Evolutionary conservation across 2,329 filamentous ascomycete species (phyloP).

Genomic region (Monosporascus sp.): DNA sequence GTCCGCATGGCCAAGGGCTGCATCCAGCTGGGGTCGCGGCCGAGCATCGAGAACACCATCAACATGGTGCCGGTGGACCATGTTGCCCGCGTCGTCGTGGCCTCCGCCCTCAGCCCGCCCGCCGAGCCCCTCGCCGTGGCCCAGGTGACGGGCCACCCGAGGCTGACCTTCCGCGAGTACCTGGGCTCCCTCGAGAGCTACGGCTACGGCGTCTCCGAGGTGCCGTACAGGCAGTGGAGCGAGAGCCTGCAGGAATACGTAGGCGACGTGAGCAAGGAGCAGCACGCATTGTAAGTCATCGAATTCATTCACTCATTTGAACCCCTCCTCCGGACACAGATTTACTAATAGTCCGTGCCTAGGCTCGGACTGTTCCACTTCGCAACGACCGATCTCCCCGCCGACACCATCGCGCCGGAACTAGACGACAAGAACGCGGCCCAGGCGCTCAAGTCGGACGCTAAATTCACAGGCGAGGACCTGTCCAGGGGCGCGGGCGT

Average conservation of each 20-base stretch:
- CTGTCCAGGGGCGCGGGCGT: too few relatives aligned
- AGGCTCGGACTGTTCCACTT: background rate
- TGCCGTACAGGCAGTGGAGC: too few relatives aligned
- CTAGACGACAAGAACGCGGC: background rate
- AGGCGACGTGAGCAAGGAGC: too few relatives aligned
- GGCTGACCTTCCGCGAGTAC: too few relatives aligned
- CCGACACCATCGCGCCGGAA: background rate
- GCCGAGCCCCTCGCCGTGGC: conserved; percentile 49
- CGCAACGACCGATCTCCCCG: background rate
- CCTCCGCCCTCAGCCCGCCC: conserved; percentile 62
- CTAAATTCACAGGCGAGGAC: background rate
- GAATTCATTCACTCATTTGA: too few relatives aligned
- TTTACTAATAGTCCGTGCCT: too few relatives aligned
- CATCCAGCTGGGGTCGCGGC: conserved; percentile 68
- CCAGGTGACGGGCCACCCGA: too few relatives aligned
- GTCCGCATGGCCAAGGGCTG: conserved; percentile 84
- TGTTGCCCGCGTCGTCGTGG: conserved; percentile 74
- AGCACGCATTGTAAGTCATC: too few relatives aligned
- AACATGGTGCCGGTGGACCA: conserved; percentile 86
- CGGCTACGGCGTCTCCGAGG: too few relatives aligned
- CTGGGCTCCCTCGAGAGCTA: too few relatives aligned
- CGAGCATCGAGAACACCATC: conserved; percentile 77
- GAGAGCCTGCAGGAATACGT: too few relatives aligned
- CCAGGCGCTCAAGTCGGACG: background rate
- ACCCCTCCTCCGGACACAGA: too few relatives aligned